A percentile compares a stretch with the other conserved stretches of the same genome.
These are phyloP conservation scores for Tylopilus sp. DNA, from an alignment of 1,284 basidiomycete species.

Conservation along the genomic window DNA sequence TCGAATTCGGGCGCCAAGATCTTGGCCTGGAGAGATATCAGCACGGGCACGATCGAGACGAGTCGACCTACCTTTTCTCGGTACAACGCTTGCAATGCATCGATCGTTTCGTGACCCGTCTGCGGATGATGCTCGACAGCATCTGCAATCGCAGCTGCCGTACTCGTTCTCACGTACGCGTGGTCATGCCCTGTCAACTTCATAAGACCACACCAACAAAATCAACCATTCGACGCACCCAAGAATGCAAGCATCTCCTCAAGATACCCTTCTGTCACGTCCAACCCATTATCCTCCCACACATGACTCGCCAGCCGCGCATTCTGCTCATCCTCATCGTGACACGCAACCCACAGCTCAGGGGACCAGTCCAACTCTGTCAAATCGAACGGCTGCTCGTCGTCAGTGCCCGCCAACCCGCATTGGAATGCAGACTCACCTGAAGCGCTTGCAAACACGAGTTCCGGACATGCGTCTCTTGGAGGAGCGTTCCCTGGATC, in stretches of 20 bases:
- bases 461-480: slow-evolving; percentile 91
- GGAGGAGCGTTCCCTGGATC: slow-evolving; percentile 81
- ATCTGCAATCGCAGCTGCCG: slow-evolving; percentile 83
- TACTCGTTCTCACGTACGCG: slow-evolving; percentile 82
- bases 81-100: slow-evolving; percentile 78
- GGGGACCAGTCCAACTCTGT: slow-evolving; percentile 96
- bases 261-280: slow-evolving; percentile 85
- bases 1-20: slow-evolving; percentile 92
- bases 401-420: slow-evolving; percentile 45
- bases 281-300: slow-evolving; percentile 98
- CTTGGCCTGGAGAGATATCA: slow-evolving; percentile 68
- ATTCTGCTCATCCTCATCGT: slow-evolving; percentile 95
- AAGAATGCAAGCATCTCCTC: slow-evolving; percentile 75
- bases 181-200: slow-evolving; percentile 66
- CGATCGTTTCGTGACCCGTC: slow-evolving; percentile 62
- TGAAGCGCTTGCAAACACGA: slow-evolving; percentile 94
- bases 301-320: slow-evolving; percentile 83
- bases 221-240: slow-evolving; percentile 58
- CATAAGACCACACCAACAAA: neutral
- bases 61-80: slow-evolving; percentile 73
- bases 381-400: slow-evolving; percentile 88
- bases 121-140: slow-evolving; percentile 83
- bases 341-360: slow-evolving; percentile 90
- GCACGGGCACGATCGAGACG: too few relatives aligned
- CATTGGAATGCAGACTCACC: slow-evolving; percentile 84